phyloP scores from a whole-genome alignment of 2,329 filamentous ascomycete species.

The Hirsutella rhossiliensis region DNA sequence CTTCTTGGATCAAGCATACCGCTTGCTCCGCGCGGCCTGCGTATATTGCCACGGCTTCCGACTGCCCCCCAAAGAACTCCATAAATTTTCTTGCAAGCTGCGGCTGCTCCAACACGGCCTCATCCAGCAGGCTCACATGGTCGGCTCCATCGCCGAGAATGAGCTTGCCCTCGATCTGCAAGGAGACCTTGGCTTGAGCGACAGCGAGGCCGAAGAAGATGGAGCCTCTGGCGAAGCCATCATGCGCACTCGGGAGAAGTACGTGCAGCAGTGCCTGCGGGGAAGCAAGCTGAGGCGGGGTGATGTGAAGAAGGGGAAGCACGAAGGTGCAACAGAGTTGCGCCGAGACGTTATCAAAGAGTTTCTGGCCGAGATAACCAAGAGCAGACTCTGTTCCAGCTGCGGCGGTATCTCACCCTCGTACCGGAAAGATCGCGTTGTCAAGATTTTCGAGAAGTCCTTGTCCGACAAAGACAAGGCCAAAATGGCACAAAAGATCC shows the following conservation, averaged over 20 bases:
- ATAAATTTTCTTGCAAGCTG: conserved; percentile 73
- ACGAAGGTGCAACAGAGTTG: conserved; percentile 70
- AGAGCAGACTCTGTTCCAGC: conserved; percentile 54
- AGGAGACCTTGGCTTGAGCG: conserved; percentile 27
- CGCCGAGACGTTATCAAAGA: conserved; percentile 67
- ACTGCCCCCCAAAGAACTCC: conserved; percentile 63
- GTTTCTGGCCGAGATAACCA: conserved; percentile 64
- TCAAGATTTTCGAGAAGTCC: conserved; percentile 86
- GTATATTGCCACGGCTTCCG: conserved; percentile 83
- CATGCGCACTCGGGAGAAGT: conserved; percentile 44
- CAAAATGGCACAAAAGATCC: conserved; percentile 58
- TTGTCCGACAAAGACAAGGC: conserved; percentile 62
- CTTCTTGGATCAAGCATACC: conserved; percentile 85
- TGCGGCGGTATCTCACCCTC: conserved; percentile 62
- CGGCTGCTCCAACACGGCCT: conserved; percentile 77
- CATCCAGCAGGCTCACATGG: conserved; percentile 51
- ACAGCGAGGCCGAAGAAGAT: conserved; percentile 53
- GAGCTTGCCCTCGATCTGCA: conserved; percentile 23
- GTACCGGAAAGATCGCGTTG: conserved; percentile 80
- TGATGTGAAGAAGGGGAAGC: conserved; percentile 53
- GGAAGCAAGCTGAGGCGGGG: conserved; percentile 37
- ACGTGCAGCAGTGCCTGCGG: conserved; percentile 62
- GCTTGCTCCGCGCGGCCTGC: conserved; percentile 77
- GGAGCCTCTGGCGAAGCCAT: conserved; percentile 42
- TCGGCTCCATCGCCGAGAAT: conserved; percentile 39